Evolutionary conservation across 768 basidiomycete species (phyloP).

Genomic region (Pleurotus salmoneostramineus): DNA sequence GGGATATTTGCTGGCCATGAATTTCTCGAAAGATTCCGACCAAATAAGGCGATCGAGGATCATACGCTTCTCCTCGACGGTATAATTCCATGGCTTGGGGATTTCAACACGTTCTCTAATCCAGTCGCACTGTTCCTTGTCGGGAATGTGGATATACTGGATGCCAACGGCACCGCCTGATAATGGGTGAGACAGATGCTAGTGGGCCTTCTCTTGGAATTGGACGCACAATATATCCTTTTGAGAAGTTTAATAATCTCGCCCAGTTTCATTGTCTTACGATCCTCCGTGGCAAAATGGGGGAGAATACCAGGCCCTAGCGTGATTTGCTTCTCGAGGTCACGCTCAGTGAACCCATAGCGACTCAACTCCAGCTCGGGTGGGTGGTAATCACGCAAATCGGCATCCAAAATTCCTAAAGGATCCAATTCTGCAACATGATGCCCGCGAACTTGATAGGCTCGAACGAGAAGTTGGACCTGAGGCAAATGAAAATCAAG

Average conservation of each 20-base stretch:
- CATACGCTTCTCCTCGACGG: conserved; percentile 97
- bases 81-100: conserved; percentile 97
- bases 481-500: conserved; percentile 25
- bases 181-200: conserved; percentile 8
- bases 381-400: conserved; percentile 73
- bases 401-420: conserved; percentile 87
- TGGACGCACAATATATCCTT: conserved; percentile 85
- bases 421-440: conserved; percentile 96
- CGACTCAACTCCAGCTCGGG: conserved; percentile 91
- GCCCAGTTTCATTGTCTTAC: conserved; percentile 81
- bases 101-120: conserved; percentile 94
- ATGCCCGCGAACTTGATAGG: conserved; percentile 98
- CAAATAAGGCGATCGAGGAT: conserved; percentile 98
- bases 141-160: conserved; percentile 94
- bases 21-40: conserved; percentile 99
- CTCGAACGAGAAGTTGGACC: conserved; percentile 97
- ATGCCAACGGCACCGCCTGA: conserved; percentile 84
- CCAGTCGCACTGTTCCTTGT: conserved; percentile 99
- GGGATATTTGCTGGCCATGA: conserved; percentile 97
- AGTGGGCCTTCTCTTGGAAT: neutral
- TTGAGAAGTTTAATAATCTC: conserved; percentile 90
- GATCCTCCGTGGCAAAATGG: conserved; percentile 85
- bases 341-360: conserved; percentile 93
- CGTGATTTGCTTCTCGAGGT: conserved; percentile 91
- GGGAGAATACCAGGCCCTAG: conserved; percentile 96